Base-by-base conservation (phyloP, 371 early-diverging fungal species). In the Parasitella parasitica region DNA sequence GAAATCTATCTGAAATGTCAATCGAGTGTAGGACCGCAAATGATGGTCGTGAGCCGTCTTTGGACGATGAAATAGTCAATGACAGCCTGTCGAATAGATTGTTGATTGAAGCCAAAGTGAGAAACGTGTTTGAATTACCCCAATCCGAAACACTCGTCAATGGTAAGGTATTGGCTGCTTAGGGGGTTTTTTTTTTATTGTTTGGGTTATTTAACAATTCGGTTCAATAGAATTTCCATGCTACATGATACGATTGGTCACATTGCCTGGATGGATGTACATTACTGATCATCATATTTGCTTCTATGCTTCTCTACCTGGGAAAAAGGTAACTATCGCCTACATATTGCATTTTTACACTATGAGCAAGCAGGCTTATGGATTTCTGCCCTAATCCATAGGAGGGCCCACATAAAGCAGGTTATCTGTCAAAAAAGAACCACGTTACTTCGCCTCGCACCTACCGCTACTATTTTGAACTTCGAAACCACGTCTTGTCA, bases 251-350 rank as follows among this genome's bases (percentile, higher is more conserved):
- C 69, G 85, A 3, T 73, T 86, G 13, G 87, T 91, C 1, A 74
- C 89, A 36, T 64, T 90, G 28, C 86, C 85, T n/a, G 93, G 92
- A 6, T 80, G 82, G 67, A 67, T 93, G 75, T 93, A 85, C 60
- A 54, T 93, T 20, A 89, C 89, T 2, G 69, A 82, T 12, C 63
- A 72, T 8, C 81, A 82, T 56, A 61, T 91, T 11, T 88, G 89
- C 41, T 93, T 91, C 65, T 86, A 88, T 65, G 88, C 90, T 39
- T 69, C 81, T 7, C 72, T 93, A n/a, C 89, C 86, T 1, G 38
- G 69, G 6, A 74, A 76, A 59, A 66, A 77, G 59, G 83, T 82
- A n/a, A n/a, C n/a, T n/a, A n/a, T n/a, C n/a, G n/a, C n/a, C n/a
- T n/a, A n/a, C n/a, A n/a, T n/a, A n/a, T n/a, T n/a, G n/a, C n/a